phyloP scores from a whole-genome alignment of 768 basidiomycete genomes.

The Tricholoma furcatifolium region DNA sequence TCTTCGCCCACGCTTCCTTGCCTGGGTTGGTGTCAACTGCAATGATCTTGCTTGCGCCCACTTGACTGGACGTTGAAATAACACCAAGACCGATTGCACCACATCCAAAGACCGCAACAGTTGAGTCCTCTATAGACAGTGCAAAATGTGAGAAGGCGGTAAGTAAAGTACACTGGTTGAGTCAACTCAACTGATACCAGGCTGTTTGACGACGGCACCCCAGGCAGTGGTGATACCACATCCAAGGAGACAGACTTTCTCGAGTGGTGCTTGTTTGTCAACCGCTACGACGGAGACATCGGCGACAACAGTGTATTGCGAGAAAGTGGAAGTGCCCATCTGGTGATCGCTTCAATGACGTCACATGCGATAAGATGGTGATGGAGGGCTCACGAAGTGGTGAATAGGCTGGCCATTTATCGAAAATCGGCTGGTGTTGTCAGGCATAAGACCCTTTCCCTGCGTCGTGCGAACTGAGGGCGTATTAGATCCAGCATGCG shows the following conservation, averaged over 20 bases:
- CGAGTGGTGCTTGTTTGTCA: conserved; percentile 80
- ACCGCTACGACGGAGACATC: conserved; percentile 96
- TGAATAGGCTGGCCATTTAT: conserved; percentile 82
- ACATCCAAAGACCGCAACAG: conserved; percentile 93
- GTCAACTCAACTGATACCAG: conserved; percentile 66
- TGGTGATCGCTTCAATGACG: conserved; percentile 27
- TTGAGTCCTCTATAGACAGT: conserved; percentile 62
- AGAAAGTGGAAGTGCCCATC: conserved; percentile 99
- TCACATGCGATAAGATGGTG: not conserved
- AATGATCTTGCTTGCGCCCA: conserved; percentile 86
- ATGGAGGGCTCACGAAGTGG: conserved; percentile 78
- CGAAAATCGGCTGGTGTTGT: conserved; percentile 84
- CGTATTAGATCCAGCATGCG: not conserved
- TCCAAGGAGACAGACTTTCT: conserved; percentile 96
- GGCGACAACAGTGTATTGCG: conserved; percentile 98
- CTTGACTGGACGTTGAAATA: conserved; percentile 73
- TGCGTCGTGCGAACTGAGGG: conserved; percentile 83
- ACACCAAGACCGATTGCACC: conserved; percentile 96
- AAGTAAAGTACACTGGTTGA: not conserved
- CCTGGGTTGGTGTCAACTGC: conserved; percentile 86
- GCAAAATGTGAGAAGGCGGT: not conserved
- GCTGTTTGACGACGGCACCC: conserved; percentile 92
- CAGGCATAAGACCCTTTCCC: conserved; percentile 94
- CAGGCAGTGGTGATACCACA: conserved; percentile 99
- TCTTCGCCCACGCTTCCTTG: conserved; percentile 86